Base-by-base conservation (phyloP, 352 stramenopile genomes). In the Globisporangium uncinulatum region DNA sequence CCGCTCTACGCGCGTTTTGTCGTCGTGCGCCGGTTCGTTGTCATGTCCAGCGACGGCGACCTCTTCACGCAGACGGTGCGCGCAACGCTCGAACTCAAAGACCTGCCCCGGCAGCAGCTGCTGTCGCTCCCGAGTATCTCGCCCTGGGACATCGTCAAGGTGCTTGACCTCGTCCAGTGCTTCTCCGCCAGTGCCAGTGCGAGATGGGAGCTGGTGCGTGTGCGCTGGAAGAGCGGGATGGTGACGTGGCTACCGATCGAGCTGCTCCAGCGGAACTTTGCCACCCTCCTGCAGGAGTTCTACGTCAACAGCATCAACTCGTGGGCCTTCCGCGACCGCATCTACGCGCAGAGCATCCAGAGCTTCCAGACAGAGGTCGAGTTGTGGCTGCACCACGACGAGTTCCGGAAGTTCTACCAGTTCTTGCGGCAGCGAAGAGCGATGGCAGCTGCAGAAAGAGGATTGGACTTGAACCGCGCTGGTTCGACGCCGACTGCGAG, bases 221-320 rank as follows among this genome's bases (percentile, higher is more conserved):
- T 85, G 52, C 81, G 77, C 19, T 92, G 81, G 81, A 69, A 76
- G 56, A 87, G 71, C 66, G 67, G 66, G 15, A 73, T 79, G 65
- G 69, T 86, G 56, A 81, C 81, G 31, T 92, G 81, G 81, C 62
- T 92, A 17, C 71, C 81, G 4, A 62, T 86, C 6, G 77, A 88
- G 48, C 63, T 87, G 31, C 68, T 87, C 55, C 69, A 80, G 46
- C 48, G 65, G 24, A 68, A 65, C 29, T 67, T 73, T 7, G 37
- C 67, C 15, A 57, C 76, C 10, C 51, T 89, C 46, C 57, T 92
- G 47, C 78, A 92, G 53, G 73, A 82, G 53, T 88, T 92, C 56
- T 92, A 87, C 50, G 79, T 89, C 44, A 87, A 82, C 53, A 84
- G 62, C 29, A 74, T 88, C 60, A 92, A 92, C 59, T 92, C 81